Evolutionary conservation across 129 eudicot species (phyloP).

Genomic region (Helianthus tuberosus): DNA sequence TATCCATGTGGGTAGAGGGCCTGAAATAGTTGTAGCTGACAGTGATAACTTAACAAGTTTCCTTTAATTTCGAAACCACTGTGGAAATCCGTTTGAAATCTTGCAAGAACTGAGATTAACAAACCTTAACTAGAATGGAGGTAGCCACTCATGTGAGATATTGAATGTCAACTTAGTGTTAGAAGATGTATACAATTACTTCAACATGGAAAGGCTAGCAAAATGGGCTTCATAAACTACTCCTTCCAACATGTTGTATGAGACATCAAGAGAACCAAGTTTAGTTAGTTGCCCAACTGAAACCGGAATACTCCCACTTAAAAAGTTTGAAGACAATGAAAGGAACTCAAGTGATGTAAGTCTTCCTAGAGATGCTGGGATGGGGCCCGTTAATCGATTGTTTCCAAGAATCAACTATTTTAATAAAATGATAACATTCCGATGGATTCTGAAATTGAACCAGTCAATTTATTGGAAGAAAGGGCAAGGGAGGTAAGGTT

Average conservation of each 20-base stretch:
- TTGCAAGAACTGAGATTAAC: background rate
- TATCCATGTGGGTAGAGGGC: constrained; percentile 16
- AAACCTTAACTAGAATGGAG: background rate
- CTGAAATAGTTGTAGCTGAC: background rate
- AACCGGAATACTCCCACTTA: background rate
- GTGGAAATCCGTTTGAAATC: constrained; percentile 21
- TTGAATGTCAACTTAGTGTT: background rate
- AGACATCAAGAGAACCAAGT: background rate
- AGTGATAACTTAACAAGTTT: background rate
- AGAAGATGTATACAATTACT: background rate
- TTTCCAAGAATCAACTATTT: background rate
- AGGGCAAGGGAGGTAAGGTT: background rate
- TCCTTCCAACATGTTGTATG: background rate
- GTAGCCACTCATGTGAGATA: background rate
- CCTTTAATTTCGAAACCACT: constrained; percentile 14
- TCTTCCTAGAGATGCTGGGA: too few relatives aligned
- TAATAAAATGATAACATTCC: background rate
- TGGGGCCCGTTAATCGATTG: background rate
- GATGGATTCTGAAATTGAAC: background rate
- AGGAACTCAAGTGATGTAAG: too few relatives aligned
- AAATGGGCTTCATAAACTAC: background rate
- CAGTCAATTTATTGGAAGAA: background rate
- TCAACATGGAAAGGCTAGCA: too few relatives aligned
- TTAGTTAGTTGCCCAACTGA: background rate
- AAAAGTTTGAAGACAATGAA: too few relatives aligned